Evolutionary conservation across 257 asterid genomes (phyloP).

Genomic region (Fraxinus anomala): DNA sequence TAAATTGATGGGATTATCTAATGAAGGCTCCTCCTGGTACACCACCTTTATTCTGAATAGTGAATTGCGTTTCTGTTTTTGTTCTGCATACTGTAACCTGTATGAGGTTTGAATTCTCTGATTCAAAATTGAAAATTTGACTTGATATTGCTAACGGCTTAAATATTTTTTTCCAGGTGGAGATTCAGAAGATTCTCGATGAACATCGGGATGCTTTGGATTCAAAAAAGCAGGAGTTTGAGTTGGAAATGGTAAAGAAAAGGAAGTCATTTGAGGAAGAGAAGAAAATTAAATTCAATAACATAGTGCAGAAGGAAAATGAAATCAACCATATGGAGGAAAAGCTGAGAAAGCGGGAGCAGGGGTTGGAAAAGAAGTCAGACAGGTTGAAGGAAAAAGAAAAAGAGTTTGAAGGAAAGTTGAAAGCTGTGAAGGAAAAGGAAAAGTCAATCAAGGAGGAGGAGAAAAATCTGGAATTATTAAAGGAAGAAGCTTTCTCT

Average conservation of each 20-base stretch:
- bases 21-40: neutral
- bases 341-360: constrained; percentile 64
- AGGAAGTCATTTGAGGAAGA: constrained; percentile 57
- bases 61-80: neutral
- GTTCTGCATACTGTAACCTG: neutral
- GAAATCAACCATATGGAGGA: constrained; percentile 69
- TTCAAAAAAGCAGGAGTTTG: constrained; percentile 53
- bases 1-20: constrained; percentile 5
- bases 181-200: constrained; percentile 71
- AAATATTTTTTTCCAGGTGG: constrained; percentile 53
- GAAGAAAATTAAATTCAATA: constrained; percentile 46
- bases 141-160: constrained; percentile 8
- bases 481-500: constrained; percentile 44
- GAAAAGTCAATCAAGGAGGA: constrained; percentile 63
- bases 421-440: constrained; percentile 61
- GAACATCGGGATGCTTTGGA: constrained; percentile 56
- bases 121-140: constrained; percentile 7
- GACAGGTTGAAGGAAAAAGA: constrained; percentile 76
- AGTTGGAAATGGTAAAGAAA: constrained; percentile 55
- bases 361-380: constrained; percentile 57
- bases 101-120: neutral
- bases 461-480: constrained; percentile 48
- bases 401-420: constrained; percentile 55
- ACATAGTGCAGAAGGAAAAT: constrained; percentile 51
- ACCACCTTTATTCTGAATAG: neutral